These are phyloP conservation scores for Metschnikowia borealis DNA, from an alignment of 805 yeast species.

Conservation along the genomic window DNA sequence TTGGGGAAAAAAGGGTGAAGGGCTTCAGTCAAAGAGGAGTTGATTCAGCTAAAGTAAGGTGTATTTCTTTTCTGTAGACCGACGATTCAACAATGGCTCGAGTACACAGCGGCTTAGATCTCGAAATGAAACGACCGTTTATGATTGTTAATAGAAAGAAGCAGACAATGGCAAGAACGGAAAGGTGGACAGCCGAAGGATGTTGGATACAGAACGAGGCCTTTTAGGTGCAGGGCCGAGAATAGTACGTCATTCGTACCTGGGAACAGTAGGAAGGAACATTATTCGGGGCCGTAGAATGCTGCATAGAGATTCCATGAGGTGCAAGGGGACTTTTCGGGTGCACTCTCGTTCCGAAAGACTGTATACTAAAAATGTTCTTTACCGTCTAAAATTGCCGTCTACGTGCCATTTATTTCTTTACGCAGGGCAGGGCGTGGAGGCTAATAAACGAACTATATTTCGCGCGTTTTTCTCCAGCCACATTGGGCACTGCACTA, in stretches of 20 bases:
- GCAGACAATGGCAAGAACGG: not conserved
- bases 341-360: not conserved
- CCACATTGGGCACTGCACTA: not conserved
- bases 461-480: not conserved
- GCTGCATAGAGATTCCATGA: not conserved
- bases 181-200: not conserved
- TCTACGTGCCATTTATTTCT: not conserved
- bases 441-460: not conserved
- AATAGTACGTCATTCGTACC: slow-evolving; percentile 4
- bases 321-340: not conserved
- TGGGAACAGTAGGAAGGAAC: slow-evolving; percentile 2
- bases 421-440: not conserved
- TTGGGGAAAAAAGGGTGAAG: slow-evolving; percentile 1
- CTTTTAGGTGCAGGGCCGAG: slow-evolving; percentile 3
- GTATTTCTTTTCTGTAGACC: not conserved
- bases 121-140: not conserved
- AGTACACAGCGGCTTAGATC: not conserved
- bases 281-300: not conserved
- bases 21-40: not conserved
- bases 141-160: not conserved
- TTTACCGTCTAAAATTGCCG: slow-evolving; percentile 2
- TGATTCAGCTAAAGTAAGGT: not conserved
- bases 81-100: not conserved
- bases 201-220: slow-evolving; percentile 3
- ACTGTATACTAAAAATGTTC: slow-evolving; percentile 1